phyloP scores from a whole-genome alignment of 805 yeast genomes.

The Myxozyma melibiosi region DNA sequence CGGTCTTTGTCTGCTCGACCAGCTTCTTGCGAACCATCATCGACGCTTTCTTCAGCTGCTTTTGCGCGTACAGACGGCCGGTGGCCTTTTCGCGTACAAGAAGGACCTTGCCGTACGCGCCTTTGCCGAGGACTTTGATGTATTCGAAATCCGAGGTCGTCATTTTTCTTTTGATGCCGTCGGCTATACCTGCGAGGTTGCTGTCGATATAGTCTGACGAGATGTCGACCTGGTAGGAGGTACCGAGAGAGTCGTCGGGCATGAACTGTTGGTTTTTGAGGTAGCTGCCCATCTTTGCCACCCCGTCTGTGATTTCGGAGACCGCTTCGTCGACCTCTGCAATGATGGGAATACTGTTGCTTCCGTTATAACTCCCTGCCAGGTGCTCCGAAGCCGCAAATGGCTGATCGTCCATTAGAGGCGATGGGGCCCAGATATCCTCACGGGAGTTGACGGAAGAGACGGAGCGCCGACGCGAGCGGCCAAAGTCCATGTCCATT shows the following conservation, averaged over 20 bases:
- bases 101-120: constrained; percentile 86
- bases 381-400: background rate
- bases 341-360: constrained; percentile 5
- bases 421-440: constrained; percentile 13
- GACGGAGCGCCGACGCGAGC: constrained; percentile 21
- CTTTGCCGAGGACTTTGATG: constrained; percentile 77
- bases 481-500: constrained; percentile 20
- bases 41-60: constrained; percentile 80
- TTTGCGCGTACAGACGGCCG: constrained; percentile 77
- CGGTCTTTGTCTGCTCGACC: constrained; percentile 78
- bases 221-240: constrained; percentile 54
- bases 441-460: constrained; percentile 27
- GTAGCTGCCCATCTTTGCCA: constrained; percentile 13
- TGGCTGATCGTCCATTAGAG: background rate
- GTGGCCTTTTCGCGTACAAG: constrained; percentile 67
- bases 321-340: constrained; percentile 18
- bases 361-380: too few relatives aligned
- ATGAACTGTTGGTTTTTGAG: constrained; percentile 17
- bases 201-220: constrained; percentile 45
- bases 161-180: constrained; percentile 1
- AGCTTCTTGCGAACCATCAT: constrained; percentile 61
- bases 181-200: background rate
- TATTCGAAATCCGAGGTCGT: constrained; percentile 62
- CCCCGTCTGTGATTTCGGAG: background rate
- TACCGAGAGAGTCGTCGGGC: constrained; percentile 44